Conservation (phyloP, 306 rosid genomes). For the Trifolium fragiferum region DNA sequence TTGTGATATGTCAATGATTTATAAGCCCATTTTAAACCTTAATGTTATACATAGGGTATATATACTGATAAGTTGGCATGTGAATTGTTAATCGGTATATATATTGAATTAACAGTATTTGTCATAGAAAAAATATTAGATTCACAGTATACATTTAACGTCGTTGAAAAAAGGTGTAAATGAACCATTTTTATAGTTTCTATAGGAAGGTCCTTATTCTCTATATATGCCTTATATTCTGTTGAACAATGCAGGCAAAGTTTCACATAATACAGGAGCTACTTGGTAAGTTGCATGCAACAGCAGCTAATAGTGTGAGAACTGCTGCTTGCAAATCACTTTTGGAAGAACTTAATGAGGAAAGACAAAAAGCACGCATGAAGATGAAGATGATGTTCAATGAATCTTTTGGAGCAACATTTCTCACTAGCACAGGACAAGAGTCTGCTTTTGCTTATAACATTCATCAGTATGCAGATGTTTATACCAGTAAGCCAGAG, state of each 20-base stretch:
- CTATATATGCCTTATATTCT: conserved; percentile 32
- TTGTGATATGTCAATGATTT: conserved; percentile 13
- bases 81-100: conserved; percentile 8
- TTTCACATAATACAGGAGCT: conserved; percentile 87
- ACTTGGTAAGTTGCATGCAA: conserved; percentile 86
- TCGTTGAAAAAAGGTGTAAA: conserved; percentile 17
- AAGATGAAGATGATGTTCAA: conserved; percentile 84
- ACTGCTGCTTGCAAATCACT: conserved; percentile 59
- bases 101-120: not conserved
- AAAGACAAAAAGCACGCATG: conserved; percentile 70
- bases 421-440: conserved; percentile 87
- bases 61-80: conserved; percentile 11
- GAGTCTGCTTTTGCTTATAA: conserved; percentile 96
- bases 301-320: conserved; percentile 55
- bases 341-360: conserved; percentile 70
- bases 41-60: conserved; percentile 14
- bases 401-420: conserved; percentile 86
- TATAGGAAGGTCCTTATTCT: conserved; percentile 27
- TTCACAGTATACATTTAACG: conserved; percentile 17
- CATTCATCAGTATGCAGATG: conserved; percentile 97
- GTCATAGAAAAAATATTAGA: not conserved
- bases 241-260: conserved; percentile 70
- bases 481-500: conserved; percentile 97
- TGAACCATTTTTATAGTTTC: conserved; percentile 20
- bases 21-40: conserved; percentile 8